Conservation (phyloP, 1,284 basidiomycete genomes). For the Austropuccinia psidii region DNA sequence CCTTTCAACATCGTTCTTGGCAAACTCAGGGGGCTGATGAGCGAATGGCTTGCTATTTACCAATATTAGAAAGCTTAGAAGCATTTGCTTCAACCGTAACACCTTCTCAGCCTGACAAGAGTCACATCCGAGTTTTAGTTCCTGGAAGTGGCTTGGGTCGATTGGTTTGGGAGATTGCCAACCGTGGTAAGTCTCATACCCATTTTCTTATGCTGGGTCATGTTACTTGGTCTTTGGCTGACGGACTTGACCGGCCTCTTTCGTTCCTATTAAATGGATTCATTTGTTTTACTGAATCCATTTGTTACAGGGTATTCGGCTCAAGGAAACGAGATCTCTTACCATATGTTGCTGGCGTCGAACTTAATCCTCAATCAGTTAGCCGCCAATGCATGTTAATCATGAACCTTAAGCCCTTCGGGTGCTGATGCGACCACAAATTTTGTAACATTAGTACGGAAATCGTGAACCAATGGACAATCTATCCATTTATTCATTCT, state of each 20-base stretch:
- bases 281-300: not conserved
- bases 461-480: conserved; percentile 59
- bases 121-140: conserved; percentile 64
- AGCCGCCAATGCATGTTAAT: conserved; percentile 37
- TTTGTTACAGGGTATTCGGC: conserved; percentile 63
- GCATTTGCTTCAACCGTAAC: conserved; percentile 56
- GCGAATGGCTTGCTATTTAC: conserved; percentile 66
- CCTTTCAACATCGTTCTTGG: not conserved
- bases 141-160: conserved; percentile 80
- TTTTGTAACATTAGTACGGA: conserved; percentile 56
- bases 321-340: conserved; percentile 88
- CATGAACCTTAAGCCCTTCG: conserved; percentile 6
- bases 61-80: conserved; percentile 67
- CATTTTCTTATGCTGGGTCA: not conserved
- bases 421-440: conserved; percentile 17
- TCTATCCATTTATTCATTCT: conserved; percentile 81
- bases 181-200: conserved; percentile 56
- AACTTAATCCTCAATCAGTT: conserved; percentile 73
- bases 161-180: conserved; percentile 75
- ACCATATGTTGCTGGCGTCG: conserved; percentile 80
- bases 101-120: conserved; percentile 51
- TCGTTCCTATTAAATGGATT: not conserved
- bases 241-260: not conserved
- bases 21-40: conserved; percentile 61
- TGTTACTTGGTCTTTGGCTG: conserved; percentile 33